phyloP scores from a whole-genome alignment of 1,284 basidiomycete species.

The Porodaedalea pini region DNA sequence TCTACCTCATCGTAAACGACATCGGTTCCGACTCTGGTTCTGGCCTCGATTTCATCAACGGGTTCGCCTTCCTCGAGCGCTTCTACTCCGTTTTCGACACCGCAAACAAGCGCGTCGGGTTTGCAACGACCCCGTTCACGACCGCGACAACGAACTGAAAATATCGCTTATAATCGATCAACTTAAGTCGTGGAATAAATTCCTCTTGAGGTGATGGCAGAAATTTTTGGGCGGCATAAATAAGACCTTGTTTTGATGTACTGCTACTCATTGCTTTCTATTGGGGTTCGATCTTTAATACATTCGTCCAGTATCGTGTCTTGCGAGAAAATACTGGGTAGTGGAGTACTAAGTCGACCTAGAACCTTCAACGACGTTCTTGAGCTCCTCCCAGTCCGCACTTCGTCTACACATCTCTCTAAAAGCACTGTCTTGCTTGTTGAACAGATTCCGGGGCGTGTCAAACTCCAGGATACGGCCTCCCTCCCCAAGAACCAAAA shows the following conservation, averaged over 20 bases:
- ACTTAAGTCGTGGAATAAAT: not conserved
- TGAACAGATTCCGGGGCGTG: constrained; percentile 59
- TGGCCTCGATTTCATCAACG: constrained; percentile 41
- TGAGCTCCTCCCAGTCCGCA: constrained; percentile 48
- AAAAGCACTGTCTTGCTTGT: constrained; percentile 56
- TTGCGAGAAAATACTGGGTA: not conserved
- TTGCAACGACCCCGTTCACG: constrained; percentile 56
- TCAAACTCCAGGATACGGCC: constrained; percentile 70
- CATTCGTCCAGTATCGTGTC: not conserved
- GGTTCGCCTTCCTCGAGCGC: constrained; percentile 46
- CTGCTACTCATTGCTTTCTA: not conserved
- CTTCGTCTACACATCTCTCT: constrained; percentile 67
- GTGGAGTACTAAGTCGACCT: not conserved
- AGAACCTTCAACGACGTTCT: constrained; percentile 9
- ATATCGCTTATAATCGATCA: not conserved
- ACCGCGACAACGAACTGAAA: constrained; percentile 50
- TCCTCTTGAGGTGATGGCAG: no score
- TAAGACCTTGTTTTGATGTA: not conserved
- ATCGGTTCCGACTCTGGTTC: constrained; percentile 30
- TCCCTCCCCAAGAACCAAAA: constrained; percentile 71
- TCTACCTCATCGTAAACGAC: constrained; percentile 26
- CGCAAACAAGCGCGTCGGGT: constrained; percentile 43
- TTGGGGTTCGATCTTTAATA: not conserved
- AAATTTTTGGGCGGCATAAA: not conserved
- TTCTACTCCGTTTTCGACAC: constrained; percentile 36